Evolutionary conservation across 345 rosid genomes (phyloP).

Genomic region (Hevea brasiliensis): DNA sequence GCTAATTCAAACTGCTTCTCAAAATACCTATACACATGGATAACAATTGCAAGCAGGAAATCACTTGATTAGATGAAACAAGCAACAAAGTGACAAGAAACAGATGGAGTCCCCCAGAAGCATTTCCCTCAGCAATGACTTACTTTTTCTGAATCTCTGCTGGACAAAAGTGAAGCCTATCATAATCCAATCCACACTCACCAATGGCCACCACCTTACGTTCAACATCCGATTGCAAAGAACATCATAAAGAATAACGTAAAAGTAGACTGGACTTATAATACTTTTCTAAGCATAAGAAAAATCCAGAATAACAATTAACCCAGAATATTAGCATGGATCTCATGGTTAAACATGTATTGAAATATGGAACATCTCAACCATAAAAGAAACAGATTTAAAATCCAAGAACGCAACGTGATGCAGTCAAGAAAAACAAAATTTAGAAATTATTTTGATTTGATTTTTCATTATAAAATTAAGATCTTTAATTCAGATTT

Average conservation of each 20-base stretch:
- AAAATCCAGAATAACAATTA: background rate
- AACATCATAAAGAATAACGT: background rate
- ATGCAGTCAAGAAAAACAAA: background rate
- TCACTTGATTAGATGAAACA: slow-evolving; percentile 5
- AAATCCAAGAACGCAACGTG: slow-evolving; percentile 1
- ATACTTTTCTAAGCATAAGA: slow-evolving; percentile 1
- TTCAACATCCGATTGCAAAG: slow-evolving; percentile 11
- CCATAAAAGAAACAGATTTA: background rate
- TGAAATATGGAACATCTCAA: slow-evolving; percentile 2
- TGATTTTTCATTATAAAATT: too few relatives aligned
- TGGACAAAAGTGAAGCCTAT: slow-evolving; percentile 93
- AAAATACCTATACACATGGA: slow-evolving; percentile 55
- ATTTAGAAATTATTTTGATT: too few relatives aligned
- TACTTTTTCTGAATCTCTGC: slow-evolving; percentile 79
- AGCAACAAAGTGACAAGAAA: slow-evolving; percentile 1
- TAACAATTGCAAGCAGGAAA: background rate
- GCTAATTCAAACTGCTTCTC: slow-evolving; percentile 98
- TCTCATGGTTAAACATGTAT: background rate
- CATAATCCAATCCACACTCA: slow-evolving; percentile 97
- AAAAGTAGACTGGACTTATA: background rate
- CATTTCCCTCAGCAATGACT: slow-evolving; percentile 28
- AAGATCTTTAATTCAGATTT: too few relatives aligned
- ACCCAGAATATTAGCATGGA: background rate
- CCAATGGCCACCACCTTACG: slow-evolving; percentile 91
- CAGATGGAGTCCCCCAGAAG: background rate